Evolutionary conservation across 2,329 filamentous ascomycete genomes (phyloP), one percentile per base, ranked within the genome.

Genomic region (Fusarium sp.): DNA sequence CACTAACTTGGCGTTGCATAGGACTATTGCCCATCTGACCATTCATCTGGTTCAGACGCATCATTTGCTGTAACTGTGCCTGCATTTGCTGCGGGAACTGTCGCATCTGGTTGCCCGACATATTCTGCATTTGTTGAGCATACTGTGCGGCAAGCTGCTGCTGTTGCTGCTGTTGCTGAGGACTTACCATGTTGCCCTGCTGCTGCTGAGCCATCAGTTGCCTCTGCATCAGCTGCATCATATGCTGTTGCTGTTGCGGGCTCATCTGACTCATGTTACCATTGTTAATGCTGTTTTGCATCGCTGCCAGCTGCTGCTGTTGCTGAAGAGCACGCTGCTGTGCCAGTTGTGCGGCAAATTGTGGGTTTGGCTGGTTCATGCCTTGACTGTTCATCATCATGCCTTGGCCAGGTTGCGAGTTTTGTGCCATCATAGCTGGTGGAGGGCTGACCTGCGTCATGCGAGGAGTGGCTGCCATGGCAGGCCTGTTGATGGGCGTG

Each of bases 371-470:
- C 46, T 77, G 78, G 45, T 77, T 78, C 73, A 83, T 80, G 41
- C 78, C 73, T 37, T 82, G 84, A 63, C 82, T 82, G 61, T 83
- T 82, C 80, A 88, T 85, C 76, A 87, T 83, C 78, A 87, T 83
- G 52, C 68, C 72, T 33, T 78, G 73, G 23, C 83, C 82, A 78
- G 88, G 84, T 71, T 87, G 85, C 60, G 85, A 85, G 63, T 82
- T 83, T 57, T 87, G 85, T 1, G 84, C 81, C 83, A 89, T 86
- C 81, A 87, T 86, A 38, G 81, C 82, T 44, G 88, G 86, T 45
- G 87, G 84, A 20, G 89, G 88, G 74, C 88, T 91, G 28, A 83
- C 85, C 76, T 91, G 88, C 31, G 80, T 83, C 84, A 90, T 88
- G 58, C 88, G 85, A 45, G 89, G 89, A 12, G 88, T 90, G 15